These are phyloP conservation scores for Penicillium aurantiogriseum DNA, from an alignment of 2,329 filamentous ascomycete genomes.

Conservation along the genomic window DNA sequence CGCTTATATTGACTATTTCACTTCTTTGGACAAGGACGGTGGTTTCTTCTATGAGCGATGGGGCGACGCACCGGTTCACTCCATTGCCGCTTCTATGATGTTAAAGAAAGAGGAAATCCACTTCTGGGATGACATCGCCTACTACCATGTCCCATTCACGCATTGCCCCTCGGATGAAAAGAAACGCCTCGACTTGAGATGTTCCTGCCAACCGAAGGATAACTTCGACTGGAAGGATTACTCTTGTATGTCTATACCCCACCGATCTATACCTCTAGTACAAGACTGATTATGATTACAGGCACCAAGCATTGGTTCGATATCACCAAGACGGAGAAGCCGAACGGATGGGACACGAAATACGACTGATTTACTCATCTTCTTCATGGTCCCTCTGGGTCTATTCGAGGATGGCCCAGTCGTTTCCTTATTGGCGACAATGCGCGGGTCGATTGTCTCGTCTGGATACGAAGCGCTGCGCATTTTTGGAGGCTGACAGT, in stretches of 20 bases:
- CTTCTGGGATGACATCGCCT: conserved; percentile 98
- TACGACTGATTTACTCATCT: conserved; percentile 40
- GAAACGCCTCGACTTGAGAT: conserved; percentile 77
- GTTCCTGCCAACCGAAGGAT: conserved; percentile 90
- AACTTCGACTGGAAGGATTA: conserved; percentile 99
- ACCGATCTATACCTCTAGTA: neutral
- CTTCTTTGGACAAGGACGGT: conserved; percentile 80
- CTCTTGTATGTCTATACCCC: conserved; percentile 67
- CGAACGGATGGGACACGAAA: conserved; percentile 78
- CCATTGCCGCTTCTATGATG: conserved; percentile 86
- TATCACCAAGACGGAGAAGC: conserved; percentile 75
- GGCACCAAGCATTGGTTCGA: conserved; percentile 86
- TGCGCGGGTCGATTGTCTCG: conserved; percentile 18
- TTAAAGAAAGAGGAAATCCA: conserved; percentile 92
- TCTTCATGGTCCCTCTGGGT: conserved; percentile 13
- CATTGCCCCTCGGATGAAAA: conserved; percentile 94
- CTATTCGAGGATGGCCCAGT: conserved; percentile 21
- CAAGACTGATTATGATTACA: conserved; percentile 37
- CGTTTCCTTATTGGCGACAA: conserved; percentile 23
- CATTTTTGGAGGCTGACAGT: conserved; percentile 7
- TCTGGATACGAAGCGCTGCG: conserved; percentile 8
- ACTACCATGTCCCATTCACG: conserved; percentile 96
- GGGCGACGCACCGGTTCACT: conserved; percentile 97
- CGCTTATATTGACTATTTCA: conserved; percentile 87
- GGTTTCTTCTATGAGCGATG: conserved; percentile 99